Evolutionary conservation across 2,329 filamentous ascomycete genomes (phyloP), one percentile per base, ranked within the genome.

Genomic region (Talaromyces sp.): DNA sequence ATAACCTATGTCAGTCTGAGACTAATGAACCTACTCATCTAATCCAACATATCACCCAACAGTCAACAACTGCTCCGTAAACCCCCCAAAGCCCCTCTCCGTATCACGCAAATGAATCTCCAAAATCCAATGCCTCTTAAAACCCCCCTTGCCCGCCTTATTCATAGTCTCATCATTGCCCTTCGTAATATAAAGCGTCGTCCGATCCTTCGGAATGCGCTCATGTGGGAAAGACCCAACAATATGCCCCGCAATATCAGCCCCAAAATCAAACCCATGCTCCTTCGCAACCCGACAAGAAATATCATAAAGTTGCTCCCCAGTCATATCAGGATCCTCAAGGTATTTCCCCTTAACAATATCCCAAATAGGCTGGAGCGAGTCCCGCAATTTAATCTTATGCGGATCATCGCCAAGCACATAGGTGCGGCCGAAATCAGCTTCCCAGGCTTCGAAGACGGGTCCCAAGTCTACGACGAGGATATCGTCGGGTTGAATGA

Each of bases 371-470:
- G 78, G 78, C 57, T 80, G 74, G 0, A 81, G 70, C 3, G 75
- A 65, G 50, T 80, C 78, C 2, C 76, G 73, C 13, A 82, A 59
- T 45, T 66, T 69, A 14, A 66, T 67, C 66, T 81, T 82, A 17
- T 65, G 52, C 1, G 75, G 73, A 47, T 82, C 78, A 44, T 73
- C 54, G 3, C 78, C 79, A 0, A 82, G 70, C 3, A 82, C 78
- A 54, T 76, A 82, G 1, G 80, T 82, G 13, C 79, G 76, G 7
- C 79, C 79, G 52, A 81, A 81, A 55, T 82, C 80, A 4, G 80
- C 80, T 60, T 82, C 80, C 77, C 77, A 82, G 0, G 69, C 71
- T 46, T 80, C 79, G 51, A 82, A 81, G 0, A 82, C 78, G 0
- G 80, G 79, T 0, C 80, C 80, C 2, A 82, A 68, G 55, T 82